phyloP scores from a whole-genome alignment of 345 rosid species.

The Lumnitzera racemosa region DNA sequence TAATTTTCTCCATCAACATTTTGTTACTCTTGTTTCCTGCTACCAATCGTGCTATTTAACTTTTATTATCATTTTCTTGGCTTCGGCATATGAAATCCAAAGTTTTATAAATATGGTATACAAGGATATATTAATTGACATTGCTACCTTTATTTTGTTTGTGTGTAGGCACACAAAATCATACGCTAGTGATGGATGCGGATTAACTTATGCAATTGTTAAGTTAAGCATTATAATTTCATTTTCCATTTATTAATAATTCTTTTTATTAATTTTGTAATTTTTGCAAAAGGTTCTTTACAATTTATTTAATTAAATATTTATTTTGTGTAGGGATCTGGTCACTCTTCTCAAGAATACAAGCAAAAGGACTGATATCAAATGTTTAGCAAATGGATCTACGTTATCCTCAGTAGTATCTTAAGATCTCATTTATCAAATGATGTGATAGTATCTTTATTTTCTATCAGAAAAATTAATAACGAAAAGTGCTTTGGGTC shows the following conservation, averaged over 20 bases:
- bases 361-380: conserved; percentile 12
- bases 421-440: too few relatives aligned
- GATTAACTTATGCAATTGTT: conserved; percentile 19
- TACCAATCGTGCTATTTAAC: too few relatives aligned
- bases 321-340: conserved; percentile 15
- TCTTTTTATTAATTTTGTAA: neutral
- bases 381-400: conserved; percentile 22
- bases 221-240: conserved; percentile 10
- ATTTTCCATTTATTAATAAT: too few relatives aligned
- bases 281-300: neutral
- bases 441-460: too few relatives aligned
- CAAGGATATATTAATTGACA: too few relatives aligned
- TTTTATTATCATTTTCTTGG: neutral
- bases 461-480: too few relatives aligned
- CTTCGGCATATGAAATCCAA: neutral
- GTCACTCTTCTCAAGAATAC: conserved; percentile 19
- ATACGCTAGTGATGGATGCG: conserved; percentile 11
- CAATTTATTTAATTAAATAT: neutral
- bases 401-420: conserved; percentile 13
- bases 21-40: too few relatives aligned
- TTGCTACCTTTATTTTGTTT: neutral
- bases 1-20: neutral
- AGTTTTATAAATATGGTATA: too few relatives aligned
- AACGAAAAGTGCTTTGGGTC: too few relatives aligned
- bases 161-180: conserved; percentile 15